phyloP scores from a whole-genome alignment of 345 rosid genomes.

The Acer campestre region DNA sequence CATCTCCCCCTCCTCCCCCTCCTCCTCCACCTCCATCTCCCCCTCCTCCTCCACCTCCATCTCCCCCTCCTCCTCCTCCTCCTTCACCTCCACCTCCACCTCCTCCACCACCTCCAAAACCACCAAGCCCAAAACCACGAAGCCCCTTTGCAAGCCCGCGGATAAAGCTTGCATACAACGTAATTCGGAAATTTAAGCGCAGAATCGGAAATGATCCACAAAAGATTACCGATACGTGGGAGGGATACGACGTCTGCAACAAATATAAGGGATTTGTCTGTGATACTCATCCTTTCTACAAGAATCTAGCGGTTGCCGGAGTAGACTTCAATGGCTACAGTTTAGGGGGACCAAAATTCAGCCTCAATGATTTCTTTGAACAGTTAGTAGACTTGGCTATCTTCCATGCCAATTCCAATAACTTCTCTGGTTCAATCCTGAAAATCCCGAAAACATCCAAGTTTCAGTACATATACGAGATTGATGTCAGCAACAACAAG shows the following conservation, averaged over 20 bases:
- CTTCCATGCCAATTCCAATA: conserved; percentile 58
- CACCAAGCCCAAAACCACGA: background rate
- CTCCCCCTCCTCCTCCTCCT: background rate
- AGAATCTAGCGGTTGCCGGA: conserved; percentile 28
- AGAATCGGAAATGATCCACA: conserved; percentile 6
- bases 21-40: conserved; percentile 7
- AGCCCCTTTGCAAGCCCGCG: background rate
- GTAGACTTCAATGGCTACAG: conserved; percentile 45
- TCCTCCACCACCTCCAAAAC: background rate
- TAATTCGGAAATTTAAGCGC: conserved; percentile 31
- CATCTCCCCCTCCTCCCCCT: rapidly evolving
- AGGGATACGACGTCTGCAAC: conserved; percentile 25
- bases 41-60: conserved; percentile 13
- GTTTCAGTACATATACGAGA: conserved; percentile 42
- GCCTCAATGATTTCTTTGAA: conserved; percentile 30
- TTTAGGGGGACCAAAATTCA: conserved; percentile 24
- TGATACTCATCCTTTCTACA: conserved; percentile 24
- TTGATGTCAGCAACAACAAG: conserved; percentile 64
- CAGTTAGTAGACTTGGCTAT: conserved; percentile 41
- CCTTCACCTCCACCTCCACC: background rate
- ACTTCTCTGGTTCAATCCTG: conserved; percentile 33
- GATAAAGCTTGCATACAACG: conserved; percentile 8
- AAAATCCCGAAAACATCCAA: conserved; percentile 14
- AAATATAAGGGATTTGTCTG: conserved; percentile 43
- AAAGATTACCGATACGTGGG: conserved; percentile 27